Conservation (phyloP, 1,284 basidiomycete species). For the Apiotrichum brassicae region DNA sequence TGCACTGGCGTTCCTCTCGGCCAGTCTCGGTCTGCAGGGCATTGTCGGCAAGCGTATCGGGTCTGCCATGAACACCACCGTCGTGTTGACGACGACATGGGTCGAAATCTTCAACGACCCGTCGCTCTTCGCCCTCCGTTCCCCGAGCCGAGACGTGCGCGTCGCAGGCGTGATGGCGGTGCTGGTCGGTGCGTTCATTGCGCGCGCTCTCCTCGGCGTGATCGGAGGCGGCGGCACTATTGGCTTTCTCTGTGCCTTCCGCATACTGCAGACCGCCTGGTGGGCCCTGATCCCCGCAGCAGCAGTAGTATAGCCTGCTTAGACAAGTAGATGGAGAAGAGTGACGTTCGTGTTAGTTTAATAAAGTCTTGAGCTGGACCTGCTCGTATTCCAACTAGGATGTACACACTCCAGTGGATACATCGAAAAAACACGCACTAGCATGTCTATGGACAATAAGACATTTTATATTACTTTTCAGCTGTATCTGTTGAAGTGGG, state of each 20-base stretch:
- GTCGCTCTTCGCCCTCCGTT: constrained; percentile 54
- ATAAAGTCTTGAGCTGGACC: no score
- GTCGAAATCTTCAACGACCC: constrained; percentile 78
- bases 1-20: constrained; percentile 66
- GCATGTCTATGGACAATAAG: no score
- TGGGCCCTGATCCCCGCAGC: constrained; percentile 60
- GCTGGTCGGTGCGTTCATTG: constrained; percentile 69
- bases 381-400: no score
- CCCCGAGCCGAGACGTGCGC: constrained; percentile 63
- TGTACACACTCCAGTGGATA: no score
- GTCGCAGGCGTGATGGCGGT: constrained; percentile 60
- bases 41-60: constrained; percentile 71
- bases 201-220: constrained; percentile 58
- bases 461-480: no score
- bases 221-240: constrained; percentile 36
- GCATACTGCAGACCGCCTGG: constrained; percentile 58
- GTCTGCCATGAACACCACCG: constrained; percentile 60
- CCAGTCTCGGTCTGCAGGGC: constrained; percentile 66
- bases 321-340: background rate
- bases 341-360: background rate
- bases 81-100: constrained; percentile 69
- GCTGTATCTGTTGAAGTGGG: no score
- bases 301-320: background rate
- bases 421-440: no score
- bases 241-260: constrained; percentile 59